A percentile compares a stretch with the other conserved stretches of the same genome.
Evolutionary conservation across 1,139 yeast species (phyloP).

Genomic region (Geotrichum klebahnii): DNA sequence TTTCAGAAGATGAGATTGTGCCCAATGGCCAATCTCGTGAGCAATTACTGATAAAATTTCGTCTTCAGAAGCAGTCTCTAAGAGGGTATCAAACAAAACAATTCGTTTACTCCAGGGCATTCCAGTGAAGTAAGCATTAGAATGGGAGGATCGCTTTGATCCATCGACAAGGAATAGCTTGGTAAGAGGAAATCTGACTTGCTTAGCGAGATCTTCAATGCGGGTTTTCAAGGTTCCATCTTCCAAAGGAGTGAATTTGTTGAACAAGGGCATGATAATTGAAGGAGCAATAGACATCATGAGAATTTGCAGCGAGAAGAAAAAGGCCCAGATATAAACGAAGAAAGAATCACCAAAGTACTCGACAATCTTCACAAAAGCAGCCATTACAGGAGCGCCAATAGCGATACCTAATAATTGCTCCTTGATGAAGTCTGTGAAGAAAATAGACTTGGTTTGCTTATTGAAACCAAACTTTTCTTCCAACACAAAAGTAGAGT

Average conservation of each 20-base stretch:
- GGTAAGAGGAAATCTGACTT: conserved; percentile 78
- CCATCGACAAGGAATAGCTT: conserved; percentile 89
- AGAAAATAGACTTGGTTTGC: conserved; percentile 65
- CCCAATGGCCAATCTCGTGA: conserved; percentile 98
- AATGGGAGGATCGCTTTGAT: conserved; percentile 90
- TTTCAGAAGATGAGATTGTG: conserved; percentile 74
- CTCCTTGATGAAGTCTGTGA: conserved; percentile 64
- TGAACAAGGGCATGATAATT: conserved; percentile 85
- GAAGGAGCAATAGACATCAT: conserved; percentile 71
- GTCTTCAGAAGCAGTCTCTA: conserved; percentile 66
- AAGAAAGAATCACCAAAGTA: conserved; percentile 76
- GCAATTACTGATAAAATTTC: conserved; percentile 94
- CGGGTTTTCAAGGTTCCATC: conserved; percentile 82
- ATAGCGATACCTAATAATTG: conserved; percentile 51
- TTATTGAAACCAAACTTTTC: conserved; percentile 92
- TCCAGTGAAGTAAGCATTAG: conserved; percentile 93
- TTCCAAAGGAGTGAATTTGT: conserved; percentile 82
- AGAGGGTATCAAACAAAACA: conserved; percentile 85
- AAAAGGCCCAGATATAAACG: conserved; percentile 68
- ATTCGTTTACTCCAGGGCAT: conserved; percentile 95
- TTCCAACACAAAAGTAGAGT: conserved; percentile 80
- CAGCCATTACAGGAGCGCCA: conserved; percentile 70
- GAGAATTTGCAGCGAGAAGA: conserved; percentile 66
- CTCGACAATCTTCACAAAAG: conserved; percentile 74
- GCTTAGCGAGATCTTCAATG: conserved; percentile 72